A percentile compares a stretch with the other conserved stretches of the same genome.
These are phyloP conservation scores for Hordeum marinum DNA, from an alignment of 176 grass and related monocot species.

Conservation along the genomic window DNA sequence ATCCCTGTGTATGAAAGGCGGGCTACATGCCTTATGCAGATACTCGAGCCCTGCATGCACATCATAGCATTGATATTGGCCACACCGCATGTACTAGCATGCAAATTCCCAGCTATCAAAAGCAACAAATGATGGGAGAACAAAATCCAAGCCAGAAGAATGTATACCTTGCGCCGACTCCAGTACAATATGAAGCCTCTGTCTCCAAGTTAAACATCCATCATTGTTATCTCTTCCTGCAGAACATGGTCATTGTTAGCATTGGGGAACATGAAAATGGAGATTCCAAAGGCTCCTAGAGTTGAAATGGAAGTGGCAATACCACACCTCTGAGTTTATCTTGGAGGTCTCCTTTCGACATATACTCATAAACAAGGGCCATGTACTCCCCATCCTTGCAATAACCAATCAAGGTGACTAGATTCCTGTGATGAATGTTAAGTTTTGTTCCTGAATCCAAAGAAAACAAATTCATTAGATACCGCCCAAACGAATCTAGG, in stretches of 20 bases:
- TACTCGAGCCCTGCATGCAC: slow-evolving; percentile 51
- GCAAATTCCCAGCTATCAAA: background rate
- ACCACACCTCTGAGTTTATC: slow-evolving; percentile 48
- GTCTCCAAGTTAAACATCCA: slow-evolving; percentile 37
- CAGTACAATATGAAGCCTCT: slow-evolving; percentile 39
- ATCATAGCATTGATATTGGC: background rate
- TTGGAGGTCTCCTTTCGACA: slow-evolving; percentile 57
- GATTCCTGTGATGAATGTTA: slow-evolving; percentile 66
- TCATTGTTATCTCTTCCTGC: slow-evolving; percentile 8
- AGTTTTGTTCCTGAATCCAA: slow-evolving; percentile 45
- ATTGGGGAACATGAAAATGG: background rate
- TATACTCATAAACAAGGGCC: slow-evolving; percentile 74
- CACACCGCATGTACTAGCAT: background rate
- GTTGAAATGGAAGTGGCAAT: background rate
- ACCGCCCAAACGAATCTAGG: background rate
- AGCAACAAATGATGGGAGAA: background rate
- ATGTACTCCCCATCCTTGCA: slow-evolving; percentile 56
- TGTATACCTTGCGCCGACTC: slow-evolving; percentile 54
- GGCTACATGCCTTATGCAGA: slow-evolving; percentile 55
- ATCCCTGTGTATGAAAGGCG: slow-evolving; percentile 48
- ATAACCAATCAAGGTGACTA: slow-evolving; percentile 64
- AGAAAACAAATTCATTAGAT: background rate
- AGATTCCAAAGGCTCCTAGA: background rate
- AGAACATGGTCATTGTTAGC: background rate
- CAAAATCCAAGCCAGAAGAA: background rate